These are phyloP conservation scores for Globisporangium cystogenes DNA, from an alignment of 352 stramenopile species.

Conservation along the genomic window DNA sequence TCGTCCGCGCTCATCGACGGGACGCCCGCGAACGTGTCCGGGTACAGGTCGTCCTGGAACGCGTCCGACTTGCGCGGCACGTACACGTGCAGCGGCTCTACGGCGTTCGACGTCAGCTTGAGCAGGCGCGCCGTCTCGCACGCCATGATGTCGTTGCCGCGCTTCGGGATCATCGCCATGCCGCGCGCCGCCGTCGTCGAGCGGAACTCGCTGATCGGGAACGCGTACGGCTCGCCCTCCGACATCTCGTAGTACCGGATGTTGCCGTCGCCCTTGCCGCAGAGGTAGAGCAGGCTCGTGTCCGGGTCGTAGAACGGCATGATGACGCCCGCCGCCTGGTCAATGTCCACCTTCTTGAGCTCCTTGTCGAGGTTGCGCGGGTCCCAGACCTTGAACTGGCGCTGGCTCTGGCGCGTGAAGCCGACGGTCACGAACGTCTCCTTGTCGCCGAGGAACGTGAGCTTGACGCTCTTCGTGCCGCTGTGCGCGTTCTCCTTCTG, in stretches of 20 bases:
- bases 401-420: slow-evolving; percentile 95
- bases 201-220: slow-evolving; percentile 94
- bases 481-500: slow-evolving; percentile 93
- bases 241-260: slow-evolving; percentile 99
- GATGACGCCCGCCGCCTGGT: slow-evolving; percentile 97
- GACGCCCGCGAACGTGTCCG: slow-evolving; percentile 92
- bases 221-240: slow-evolving; percentile 92
- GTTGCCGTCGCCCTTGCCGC: slow-evolving; percentile 97
- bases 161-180: slow-evolving; percentile 98
- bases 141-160: slow-evolving; percentile 96
- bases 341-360: slow-evolving; percentile 94
- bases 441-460: slow-evolving; percentile 94
- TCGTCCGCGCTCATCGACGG: slow-evolving; percentile 95
- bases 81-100: slow-evolving; percentile 95
- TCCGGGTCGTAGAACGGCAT: slow-evolving; percentile 99
- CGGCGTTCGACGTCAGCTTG: slow-evolving; percentile 95
- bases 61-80: slow-evolving; percentile 98
- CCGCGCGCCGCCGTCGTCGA: slow-evolving; percentile 95
- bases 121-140: slow-evolving; percentile 96
- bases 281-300: slow-evolving; percentile 98
- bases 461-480: slow-evolving; percentile 97
- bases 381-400: slow-evolving; percentile 90
- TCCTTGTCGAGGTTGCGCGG: slow-evolving; percentile 89
- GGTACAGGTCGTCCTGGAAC: slow-evolving; percentile 99
- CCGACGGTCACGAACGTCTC: slow-evolving; percentile 97